Conservation (phyloP, 2,329 filamentous ascomycete species). For the Coleophoma cylindrospora region DNA sequence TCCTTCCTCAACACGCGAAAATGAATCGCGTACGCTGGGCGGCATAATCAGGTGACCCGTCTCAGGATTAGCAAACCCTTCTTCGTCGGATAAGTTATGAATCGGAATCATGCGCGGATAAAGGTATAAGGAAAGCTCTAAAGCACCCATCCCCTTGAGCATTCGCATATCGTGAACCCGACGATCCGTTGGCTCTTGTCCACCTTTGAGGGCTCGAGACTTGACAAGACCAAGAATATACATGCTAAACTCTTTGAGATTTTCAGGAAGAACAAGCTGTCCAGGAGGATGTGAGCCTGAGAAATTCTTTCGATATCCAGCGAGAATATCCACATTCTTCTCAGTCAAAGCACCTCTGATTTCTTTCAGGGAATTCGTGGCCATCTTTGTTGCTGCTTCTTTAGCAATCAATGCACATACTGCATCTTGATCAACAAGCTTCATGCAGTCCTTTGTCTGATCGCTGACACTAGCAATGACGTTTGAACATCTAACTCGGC, state of each 20-base stretch:
- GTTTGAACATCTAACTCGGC: constrained; percentile 88
- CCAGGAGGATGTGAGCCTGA: constrained; percentile 79
- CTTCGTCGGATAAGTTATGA: constrained; percentile 80
- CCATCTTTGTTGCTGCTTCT: constrained; percentile 84
- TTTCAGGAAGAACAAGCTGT: constrained; percentile 91
- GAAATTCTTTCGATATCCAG: constrained; percentile 89
- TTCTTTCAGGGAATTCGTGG: constrained; percentile 73
- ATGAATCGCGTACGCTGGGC: constrained; percentile 73
- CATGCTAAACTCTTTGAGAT: constrained; percentile 95
- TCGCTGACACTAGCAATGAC: constrained; percentile 90
- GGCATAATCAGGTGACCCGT: constrained; percentile 86
- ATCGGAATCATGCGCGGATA: constrained; percentile 92
- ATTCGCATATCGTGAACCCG: constrained; percentile 88
- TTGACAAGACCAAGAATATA: constrained; percentile 89
- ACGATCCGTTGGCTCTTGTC: constrained; percentile 84
- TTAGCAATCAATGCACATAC: constrained; percentile 86
- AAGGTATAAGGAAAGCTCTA: constrained; percentile 84
- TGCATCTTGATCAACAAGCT: constrained; percentile 93
- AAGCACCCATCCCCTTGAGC: constrained; percentile 80
- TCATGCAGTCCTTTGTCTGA: constrained; percentile 77
- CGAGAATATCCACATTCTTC: constrained; percentile 87
- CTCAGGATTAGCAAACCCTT: constrained; percentile 85
- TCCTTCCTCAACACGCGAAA: constrained; percentile 83
- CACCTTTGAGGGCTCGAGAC: constrained; percentile 87
- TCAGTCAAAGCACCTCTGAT: constrained; percentile 79